A percentile compares a stretch with the other conserved stretches of the same genome.
These are phyloP conservation scores for Panicum miliaceum DNA, from an alignment of 176 grass and related monocot genomes.

Conservation along the genomic window DNA sequence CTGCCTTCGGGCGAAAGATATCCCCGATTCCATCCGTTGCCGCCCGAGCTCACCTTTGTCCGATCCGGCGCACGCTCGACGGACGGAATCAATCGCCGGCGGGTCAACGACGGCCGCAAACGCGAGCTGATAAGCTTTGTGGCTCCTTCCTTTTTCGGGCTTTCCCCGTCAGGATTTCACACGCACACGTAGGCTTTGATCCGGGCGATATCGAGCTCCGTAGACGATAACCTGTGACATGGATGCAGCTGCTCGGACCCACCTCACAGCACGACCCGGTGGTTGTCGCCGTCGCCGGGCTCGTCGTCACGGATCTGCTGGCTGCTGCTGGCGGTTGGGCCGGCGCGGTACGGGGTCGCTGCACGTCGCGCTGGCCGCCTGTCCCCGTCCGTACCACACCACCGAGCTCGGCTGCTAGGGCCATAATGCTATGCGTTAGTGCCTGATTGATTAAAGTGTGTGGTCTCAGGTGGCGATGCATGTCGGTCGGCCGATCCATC, in stretches of 20 bases:
- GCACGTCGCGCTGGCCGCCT: neutral
- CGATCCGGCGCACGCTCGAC: conserved; percentile 20
- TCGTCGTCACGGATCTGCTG: neutral
- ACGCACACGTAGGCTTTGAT: neutral
- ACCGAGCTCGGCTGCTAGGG: neutral
- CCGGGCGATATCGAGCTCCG: neutral
- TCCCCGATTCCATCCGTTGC: neutral
- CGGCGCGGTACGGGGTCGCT: neutral
- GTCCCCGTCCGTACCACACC: neutral
- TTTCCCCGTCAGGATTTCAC: neutral
- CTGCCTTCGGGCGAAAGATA: neutral
- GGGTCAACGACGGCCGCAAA: neutral
- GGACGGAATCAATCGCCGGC: conserved; percentile 22
- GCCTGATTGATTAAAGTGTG: neutral
- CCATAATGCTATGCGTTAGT: neutral
- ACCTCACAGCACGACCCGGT: neutral
- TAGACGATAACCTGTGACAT: neutral
- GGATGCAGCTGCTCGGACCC: neutral
- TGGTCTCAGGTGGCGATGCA: neutral
- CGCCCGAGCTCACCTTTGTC: neutral
- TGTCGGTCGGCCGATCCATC: neutral
- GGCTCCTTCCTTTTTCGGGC: neutral
- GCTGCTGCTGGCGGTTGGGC: neutral
- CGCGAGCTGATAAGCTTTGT: neutral
- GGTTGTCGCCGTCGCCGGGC: neutral